Evolutionary conservation across 2,329 filamentous ascomycete species (phyloP), one percentile per base, ranked within the genome.

Genomic region (Neocatenulostroma microsporum): DNA sequence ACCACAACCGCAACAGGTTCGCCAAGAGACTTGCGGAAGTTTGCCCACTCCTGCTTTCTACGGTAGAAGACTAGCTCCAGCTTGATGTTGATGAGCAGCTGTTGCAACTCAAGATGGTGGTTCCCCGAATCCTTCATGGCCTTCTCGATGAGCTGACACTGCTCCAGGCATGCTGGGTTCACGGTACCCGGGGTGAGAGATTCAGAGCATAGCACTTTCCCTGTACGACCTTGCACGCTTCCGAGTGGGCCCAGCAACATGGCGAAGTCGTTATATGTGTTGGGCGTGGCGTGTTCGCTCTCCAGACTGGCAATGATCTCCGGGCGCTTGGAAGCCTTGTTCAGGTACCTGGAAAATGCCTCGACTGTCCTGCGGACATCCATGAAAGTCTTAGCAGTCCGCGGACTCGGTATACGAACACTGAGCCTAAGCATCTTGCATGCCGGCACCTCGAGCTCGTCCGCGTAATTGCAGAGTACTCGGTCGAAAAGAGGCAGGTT

Each of bases 31-130:
- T n/a, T n/a, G n/a, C n/a, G n/a, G n/a, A n/a, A n/a, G n/a, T n/a
- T n/a, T n/a, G n/a, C n/a, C n/a, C n/a, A n/a, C n/a, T n/a, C n/a
- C n/a, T n/a, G n/a, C n/a, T n/a, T n/a, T n/a, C n/a, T n/a, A n/a
- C n/a, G 21, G 26, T 28, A 28, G 26, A 6, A 14, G 10, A 14
- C 26, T 13, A 34, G 21, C 21, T 36, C 15, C 12, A 37, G 29
- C 35, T 33, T 37, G 26, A 37, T 17, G 19, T 37, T 28, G 35
- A 37, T 31, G n/a, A 37, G 13, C 12, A 37, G 11, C 19, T 37
- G 35, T 17, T 30, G 27, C 8, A 10, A 12, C 12, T 23, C 13
- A 12, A 37, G 20, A 21, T 14, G 13, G 20, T 12, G 6, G 13
- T 14, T 13, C 9, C 11, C 13, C 15, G 13, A 6, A 12, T 20